Conservation (phyloP, 1,284 basidiomycete genomes). For the Megacollybia platyphylla region DNA sequence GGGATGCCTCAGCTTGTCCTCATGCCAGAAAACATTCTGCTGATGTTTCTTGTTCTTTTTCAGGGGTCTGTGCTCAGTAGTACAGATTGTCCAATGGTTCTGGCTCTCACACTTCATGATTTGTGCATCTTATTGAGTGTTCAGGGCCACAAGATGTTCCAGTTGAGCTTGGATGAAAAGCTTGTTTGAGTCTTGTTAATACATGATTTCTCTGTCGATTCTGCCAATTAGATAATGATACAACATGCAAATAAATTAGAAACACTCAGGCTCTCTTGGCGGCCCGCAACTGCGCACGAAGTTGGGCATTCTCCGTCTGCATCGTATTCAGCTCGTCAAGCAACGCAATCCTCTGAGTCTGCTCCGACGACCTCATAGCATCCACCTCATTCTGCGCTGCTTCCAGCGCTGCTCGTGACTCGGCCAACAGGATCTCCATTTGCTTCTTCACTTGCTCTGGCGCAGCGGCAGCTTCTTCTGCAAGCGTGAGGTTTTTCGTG, state of each 20-base stretch:
- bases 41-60: too few relatives aligned
- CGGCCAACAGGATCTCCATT: constrained; percentile 36
- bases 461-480: constrained; percentile 59
- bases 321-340: constrained; percentile 69
- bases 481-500: constrained; percentile 57
- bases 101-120: too few relatives aligned
- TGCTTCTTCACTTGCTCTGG: constrained; percentile 44
- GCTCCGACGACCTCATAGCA: constrained; percentile 50
- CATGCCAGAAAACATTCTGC: too few relatives aligned
- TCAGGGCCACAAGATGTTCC: too few relatives aligned
- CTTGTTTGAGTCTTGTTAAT: too few relatives aligned
- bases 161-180: too few relatives aligned
- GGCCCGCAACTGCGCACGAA: constrained; percentile 57
- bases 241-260: not conserved
- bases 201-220: not conserved
- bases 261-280: constrained; percentile 28
- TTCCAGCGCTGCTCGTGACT: constrained; percentile 27
- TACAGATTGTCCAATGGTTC: too few relatives aligned
- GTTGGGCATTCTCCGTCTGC: constrained; percentile 61
- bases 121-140: too few relatives aligned
- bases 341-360: constrained; percentile 56
- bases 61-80: too few relatives aligned
- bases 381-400: constrained; percentile 38
- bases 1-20: too few relatives aligned
- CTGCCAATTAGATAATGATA: not conserved